A percentile compares a stretch with the other conserved stretches of the same genome.
Conservation (phyloP, 768 basidiomycete species). For the Xerocomellus amylosporus region DNA sequence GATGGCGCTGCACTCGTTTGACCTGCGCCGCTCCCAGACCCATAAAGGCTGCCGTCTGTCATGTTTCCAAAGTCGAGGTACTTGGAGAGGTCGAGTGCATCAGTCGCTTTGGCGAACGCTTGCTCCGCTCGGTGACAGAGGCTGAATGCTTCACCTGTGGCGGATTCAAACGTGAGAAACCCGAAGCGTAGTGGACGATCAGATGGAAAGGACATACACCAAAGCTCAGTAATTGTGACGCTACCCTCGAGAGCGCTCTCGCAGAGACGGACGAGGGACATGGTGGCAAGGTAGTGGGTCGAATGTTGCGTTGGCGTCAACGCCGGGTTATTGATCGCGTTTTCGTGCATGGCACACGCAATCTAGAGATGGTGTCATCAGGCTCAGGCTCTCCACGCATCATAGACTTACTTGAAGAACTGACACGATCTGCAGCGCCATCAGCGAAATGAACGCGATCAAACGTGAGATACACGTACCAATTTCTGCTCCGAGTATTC, state of each 20-base stretch:
- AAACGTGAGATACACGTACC: conserved; percentile 4
- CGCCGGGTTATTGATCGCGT: conserved; percentile 12
- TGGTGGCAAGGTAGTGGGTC: conserved; percentile 8
- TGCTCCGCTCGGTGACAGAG: conserved; percentile 1
- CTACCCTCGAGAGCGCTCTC: background rate
- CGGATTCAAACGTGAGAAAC: conserved; percentile 1
- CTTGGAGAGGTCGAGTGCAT: conserved; percentile 4
- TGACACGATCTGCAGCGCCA: conserved; percentile 11
- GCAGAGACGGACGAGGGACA: conserved; percentile 9
- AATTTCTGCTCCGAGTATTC: conserved; percentile 7
- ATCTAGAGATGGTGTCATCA: conserved; percentile 11
- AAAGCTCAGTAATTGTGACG: background rate
- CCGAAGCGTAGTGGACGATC: background rate
- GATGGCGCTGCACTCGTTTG: background rate
- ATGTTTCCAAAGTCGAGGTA: background rate
- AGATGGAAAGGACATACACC: conserved; percentile 11
- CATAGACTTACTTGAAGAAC: conserved; percentile 17
- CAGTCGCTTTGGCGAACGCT: background rate
- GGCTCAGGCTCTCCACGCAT: background rate
- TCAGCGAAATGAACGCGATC: background rate
- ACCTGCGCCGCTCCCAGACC: background rate
- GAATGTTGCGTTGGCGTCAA: conserved; percentile 7
- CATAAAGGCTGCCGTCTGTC: background rate
- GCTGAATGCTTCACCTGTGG: conserved; percentile 6
- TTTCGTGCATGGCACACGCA: conserved; percentile 26